Conservation (phyloP, 345 rosid species). For the Pistacia atlantica region DNA sequence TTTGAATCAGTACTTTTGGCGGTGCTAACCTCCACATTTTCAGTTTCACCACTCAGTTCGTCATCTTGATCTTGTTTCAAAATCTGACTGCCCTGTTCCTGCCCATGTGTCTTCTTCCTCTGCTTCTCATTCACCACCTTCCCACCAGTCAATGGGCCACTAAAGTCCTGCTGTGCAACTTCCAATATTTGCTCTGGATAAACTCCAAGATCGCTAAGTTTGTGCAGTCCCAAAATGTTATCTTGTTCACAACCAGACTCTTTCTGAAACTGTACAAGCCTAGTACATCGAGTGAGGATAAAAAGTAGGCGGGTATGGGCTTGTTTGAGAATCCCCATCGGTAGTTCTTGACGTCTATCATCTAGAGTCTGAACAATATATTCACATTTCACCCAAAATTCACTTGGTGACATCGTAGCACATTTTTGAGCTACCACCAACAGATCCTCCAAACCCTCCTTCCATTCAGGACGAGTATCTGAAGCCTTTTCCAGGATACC, state of each 20-base stretch:
- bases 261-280: conserved; percentile 96
- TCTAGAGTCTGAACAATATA: conserved; percentile 84
- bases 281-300: conserved; percentile 87
- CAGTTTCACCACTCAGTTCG: conserved; percentile 37
- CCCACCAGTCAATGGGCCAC: conserved; percentile 44
- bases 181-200: conserved; percentile 75
- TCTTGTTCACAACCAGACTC: conserved; percentile 85
- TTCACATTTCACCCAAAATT: conserved; percentile 91
- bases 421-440: conserved; percentile 74
- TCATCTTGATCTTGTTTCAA: conserved; percentile 42
- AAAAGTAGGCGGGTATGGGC: conserved; percentile 92
- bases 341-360: conserved; percentile 88
- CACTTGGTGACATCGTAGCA: conserved; percentile 78
- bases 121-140: conserved; percentile 46
- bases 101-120: conserved; percentile 40
- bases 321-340: conserved; percentile 87
- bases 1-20: conserved; percentile 80
- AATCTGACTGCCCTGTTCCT: conserved; percentile 31
- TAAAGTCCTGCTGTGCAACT: conserved; percentile 53
- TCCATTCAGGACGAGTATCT: conserved; percentile 71
- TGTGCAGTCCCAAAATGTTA: conserved; percentile 78
- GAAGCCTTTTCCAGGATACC: conserved; percentile 70
- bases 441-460: conserved; percentile 77
- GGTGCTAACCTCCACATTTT: conserved; percentile 53
- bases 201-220: conserved; percentile 91